Percentiles rank a stretch among this genome's conserved stretches.
Evolutionary conservation across 2,329 filamentous ascomycete species (phyloP).

Genomic region (Cordyceps farinosa): DNA sequence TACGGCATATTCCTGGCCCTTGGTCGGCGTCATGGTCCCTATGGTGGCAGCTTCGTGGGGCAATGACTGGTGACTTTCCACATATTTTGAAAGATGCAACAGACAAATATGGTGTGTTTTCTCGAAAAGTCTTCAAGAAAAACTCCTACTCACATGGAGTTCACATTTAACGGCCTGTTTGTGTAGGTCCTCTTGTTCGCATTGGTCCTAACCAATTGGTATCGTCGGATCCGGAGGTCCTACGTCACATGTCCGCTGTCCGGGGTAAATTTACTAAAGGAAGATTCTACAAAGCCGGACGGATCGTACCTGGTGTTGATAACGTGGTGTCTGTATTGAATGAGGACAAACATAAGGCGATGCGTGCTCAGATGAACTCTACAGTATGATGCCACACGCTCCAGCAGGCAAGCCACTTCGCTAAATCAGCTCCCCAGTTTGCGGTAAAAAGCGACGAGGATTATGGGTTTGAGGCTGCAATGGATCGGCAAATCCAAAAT

Average conservation of each 20-base stretch:
- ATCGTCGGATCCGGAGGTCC: conserved; percentile 37
- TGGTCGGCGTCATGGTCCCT: conserved; percentile 26
- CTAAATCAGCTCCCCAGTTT: conserved; percentile 36
- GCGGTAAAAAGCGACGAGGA: conserved; percentile 47
- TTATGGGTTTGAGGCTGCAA: conserved; percentile 38
- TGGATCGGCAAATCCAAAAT: conserved; percentile 36
- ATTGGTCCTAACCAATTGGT: conserved; percentile 42
- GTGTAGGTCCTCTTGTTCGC: conserved; percentile 34
- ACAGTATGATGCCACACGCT: conserved; percentile 33
- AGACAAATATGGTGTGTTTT: conserved; percentile 25
- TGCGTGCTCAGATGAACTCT: conserved; percentile 43
- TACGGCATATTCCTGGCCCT: conserved; percentile 30
- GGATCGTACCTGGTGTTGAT: conserved; percentile 51
- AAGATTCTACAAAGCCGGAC: conserved; percentile 46
- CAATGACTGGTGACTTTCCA: conserved; percentile 29
- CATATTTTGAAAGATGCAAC: conserved; percentile 26
- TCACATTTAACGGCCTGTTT: neutral
- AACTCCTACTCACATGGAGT: too few relatives aligned
- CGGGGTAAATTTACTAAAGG: conserved; percentile 36
- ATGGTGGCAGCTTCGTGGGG: conserved; percentile 29
- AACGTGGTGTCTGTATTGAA: conserved; percentile 51
- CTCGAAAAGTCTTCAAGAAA: too few relatives aligned
- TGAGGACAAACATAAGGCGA: conserved; percentile 37
- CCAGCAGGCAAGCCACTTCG: neutral
- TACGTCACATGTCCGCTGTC: conserved; percentile 36